A percentile compares a stretch with the other conserved stretches of the same genome.
Evolutionary conservation across 169 alveolate genomes (phyloP).

Genomic region (Plasmodium gaboni): DNA sequence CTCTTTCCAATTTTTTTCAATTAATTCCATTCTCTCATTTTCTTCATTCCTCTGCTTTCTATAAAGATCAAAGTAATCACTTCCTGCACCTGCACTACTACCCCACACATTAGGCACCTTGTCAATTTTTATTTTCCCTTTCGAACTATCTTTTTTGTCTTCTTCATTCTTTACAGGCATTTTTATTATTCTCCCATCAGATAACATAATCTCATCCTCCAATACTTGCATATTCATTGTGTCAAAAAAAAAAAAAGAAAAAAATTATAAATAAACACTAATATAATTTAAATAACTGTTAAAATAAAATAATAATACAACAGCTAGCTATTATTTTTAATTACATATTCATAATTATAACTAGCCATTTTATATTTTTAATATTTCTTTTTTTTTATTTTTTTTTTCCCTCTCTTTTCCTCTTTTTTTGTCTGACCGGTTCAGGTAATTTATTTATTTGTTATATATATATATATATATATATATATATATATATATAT

Average conservation of each 20-base stretch:
- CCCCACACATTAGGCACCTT: constrained; percentile 86
- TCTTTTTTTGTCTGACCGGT: too few species aligned
- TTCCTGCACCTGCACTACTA: constrained; percentile 88
- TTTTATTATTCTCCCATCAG: constrained; percentile 77
- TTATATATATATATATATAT: too few species aligned
- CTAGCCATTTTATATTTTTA: too few species aligned
- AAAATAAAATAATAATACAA: too few species aligned
- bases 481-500: too few species aligned
- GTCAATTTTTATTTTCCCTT: constrained; percentile 76
- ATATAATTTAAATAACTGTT: too few species aligned
- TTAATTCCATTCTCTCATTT: constrained; percentile 75
- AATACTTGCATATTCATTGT: constrained; percentile 42
- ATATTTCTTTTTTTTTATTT: too few species aligned
- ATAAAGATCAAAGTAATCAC: constrained; percentile 84
- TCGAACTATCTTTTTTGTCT: constrained; percentile 36
- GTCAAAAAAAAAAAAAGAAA: neutral
- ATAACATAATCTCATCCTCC: constrained; percentile 78
- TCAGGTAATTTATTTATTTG: too few species aligned
- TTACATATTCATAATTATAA: too few species aligned
- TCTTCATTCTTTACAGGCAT: constrained; percentile 65
- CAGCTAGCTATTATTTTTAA: too few species aligned
- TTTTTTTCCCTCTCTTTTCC: too few species aligned
- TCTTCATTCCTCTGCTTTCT: constrained; percentile 79
- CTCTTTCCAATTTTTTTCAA: constrained; percentile 78
- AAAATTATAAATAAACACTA: neutral